These are phyloP conservation scores for Eucalyptus fibrosa DNA, from an alignment of 345 rosid genomes.

Conservation along the genomic window DNA sequence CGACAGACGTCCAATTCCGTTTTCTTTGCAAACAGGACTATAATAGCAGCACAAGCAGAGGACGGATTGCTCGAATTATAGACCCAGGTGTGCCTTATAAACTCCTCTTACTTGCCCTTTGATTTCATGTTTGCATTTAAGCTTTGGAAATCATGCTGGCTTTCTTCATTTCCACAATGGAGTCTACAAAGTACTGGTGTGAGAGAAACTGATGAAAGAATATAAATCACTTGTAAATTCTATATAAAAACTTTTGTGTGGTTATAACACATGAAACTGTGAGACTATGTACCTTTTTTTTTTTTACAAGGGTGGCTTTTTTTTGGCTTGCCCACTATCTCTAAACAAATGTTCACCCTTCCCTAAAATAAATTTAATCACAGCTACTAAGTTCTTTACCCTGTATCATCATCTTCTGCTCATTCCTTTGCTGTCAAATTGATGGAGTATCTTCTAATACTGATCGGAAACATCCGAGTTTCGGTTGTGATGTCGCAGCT, in stretches of 20 bases:
- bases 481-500: conserved; percentile 2
- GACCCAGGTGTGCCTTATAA: background rate
- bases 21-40: background rate
- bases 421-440: background rate
- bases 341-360: background rate
- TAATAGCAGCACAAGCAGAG: background rate
- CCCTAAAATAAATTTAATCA: background rate
- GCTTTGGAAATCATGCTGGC: background rate
- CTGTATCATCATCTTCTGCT: background rate
- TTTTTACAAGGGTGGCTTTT: background rate
- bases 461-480: background rate
- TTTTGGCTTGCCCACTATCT: background rate
- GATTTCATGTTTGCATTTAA: background rate
- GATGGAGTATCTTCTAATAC: background rate
- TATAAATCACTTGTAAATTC: background rate
- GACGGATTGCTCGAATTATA: background rate
- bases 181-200: background rate
- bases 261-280: background rate
- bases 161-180: background rate
- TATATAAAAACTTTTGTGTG: background rate
- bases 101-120: background rate
- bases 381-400: background rate
- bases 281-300: background rate
- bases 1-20: background rate
- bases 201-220: background rate